A percentile compares a stretch with the other conserved stretches of the same genome.
These are phyloP conservation scores for Quercus alba DNA, from an alignment of 306 rosid species.

Conservation along the genomic window DNA sequence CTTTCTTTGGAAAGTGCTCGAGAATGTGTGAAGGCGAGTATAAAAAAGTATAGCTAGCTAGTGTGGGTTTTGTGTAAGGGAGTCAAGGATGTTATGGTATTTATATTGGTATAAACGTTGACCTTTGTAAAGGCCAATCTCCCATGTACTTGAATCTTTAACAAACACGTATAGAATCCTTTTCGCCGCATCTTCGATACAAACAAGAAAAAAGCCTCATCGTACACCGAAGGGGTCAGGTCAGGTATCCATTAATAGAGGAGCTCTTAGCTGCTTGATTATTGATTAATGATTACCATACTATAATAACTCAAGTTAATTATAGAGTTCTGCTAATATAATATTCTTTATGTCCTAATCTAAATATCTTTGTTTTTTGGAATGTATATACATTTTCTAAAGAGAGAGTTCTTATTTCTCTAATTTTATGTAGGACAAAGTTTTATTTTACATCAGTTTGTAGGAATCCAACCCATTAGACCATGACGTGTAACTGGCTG, in stretches of 20 bases:
- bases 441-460: too few relatives aligned
- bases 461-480: too few relatives aligned
- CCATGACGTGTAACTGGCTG: too few relatives aligned
- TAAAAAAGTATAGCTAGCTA: not conserved
- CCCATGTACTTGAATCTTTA: constrained; percentile 7
- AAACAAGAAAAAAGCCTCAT: constrained; percentile 38
- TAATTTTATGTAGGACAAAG: too few relatives aligned
- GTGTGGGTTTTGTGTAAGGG: not conserved
- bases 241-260: constrained; percentile 20
- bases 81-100: constrained; percentile 16
- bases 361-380: too few relatives aligned
- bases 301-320: too few relatives aligned
- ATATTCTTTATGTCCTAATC: too few relatives aligned
- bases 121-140: constrained; percentile 37
- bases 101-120: constrained; percentile 47
- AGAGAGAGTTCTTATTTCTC: not conserved
- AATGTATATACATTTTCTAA: too few relatives aligned
- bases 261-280: not conserved
- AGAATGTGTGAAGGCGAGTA: not conserved
- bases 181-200: constrained; percentile 50
- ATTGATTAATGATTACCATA: not conserved
- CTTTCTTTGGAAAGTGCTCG: not conserved
- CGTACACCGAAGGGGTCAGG: constrained; percentile 59
- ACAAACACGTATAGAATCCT: constrained; percentile 8
- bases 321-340: not conserved